Percentiles rank a stretch among this genome's conserved stretches.
Conservation (phyloP, 2,329 filamentous ascomycete genomes). For the Aureobasidium leucospermi region DNA sequence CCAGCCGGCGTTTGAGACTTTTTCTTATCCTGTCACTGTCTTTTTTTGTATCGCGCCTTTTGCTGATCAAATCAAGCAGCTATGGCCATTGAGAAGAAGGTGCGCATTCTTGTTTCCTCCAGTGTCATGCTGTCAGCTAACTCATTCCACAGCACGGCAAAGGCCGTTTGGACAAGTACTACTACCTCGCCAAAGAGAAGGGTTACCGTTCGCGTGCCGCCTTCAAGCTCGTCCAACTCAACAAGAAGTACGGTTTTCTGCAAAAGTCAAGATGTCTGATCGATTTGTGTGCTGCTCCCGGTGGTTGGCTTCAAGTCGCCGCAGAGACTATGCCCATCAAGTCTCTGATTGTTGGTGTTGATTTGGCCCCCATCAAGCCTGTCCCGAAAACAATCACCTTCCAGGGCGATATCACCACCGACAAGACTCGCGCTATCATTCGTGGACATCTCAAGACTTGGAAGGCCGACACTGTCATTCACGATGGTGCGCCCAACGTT, state of each 20-base stretch:
- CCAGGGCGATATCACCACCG: conserved; percentile 95
- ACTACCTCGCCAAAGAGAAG: conserved; percentile 96
- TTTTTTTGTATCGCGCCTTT: background rate
- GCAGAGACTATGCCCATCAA: conserved; percentile 88
- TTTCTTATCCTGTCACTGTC: background rate
- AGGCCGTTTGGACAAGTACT: conserved; percentile 98
- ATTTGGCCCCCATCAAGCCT: conserved; percentile 89
- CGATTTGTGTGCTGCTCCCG: conserved; percentile 95
- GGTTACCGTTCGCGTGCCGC: conserved; percentile 92
- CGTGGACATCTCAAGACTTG: conserved; percentile 85
- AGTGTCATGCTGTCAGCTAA: background rate
- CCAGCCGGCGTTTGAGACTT: background rate
- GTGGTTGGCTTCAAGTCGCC: conserved; percentile 95
- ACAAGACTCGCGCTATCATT: conserved; percentile 88
- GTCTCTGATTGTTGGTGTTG: conserved; percentile 88
- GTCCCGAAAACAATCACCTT: conserved; percentile 93
- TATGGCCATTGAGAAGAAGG: conserved; percentile 97
- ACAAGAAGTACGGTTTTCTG: conserved; percentile 98
- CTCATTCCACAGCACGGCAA: conserved; percentile 63
- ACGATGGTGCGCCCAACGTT: conserved; percentile 96
- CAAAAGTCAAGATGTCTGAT: conserved; percentile 94
- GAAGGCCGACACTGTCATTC: conserved; percentile 92
- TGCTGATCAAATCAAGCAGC: conserved; percentile 17
- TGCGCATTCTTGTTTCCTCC: conserved; percentile 22
- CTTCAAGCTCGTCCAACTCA: conserved; percentile 96